phyloP scores from a whole-genome alignment of 2,329 filamentous ascomycete species.

The Fonsecaea erecta region DNA sequence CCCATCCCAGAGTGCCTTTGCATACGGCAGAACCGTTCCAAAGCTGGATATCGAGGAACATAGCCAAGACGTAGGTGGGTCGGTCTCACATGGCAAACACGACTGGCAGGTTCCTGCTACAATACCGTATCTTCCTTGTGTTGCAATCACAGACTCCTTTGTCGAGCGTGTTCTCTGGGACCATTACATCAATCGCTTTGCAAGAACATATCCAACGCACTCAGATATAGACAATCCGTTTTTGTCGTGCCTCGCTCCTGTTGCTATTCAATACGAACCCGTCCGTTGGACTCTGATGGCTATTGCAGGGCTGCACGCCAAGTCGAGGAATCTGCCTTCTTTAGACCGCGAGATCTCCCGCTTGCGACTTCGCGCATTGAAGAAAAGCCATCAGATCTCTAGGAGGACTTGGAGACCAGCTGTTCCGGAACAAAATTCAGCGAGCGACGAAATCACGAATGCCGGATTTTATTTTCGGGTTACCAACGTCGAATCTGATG shows the following conservation, averaged over 20 bases:
- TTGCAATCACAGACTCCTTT: neutral
- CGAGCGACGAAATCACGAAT: neutral
- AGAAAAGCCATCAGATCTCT: neutral
- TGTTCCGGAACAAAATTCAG: neutral
- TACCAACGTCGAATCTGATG: neutral
- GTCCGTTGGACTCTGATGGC: conserved; percentile 8
- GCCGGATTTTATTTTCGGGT: neutral
- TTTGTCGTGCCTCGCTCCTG: conserved; percentile 10
- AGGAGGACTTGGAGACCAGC: neutral
- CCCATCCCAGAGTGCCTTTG: neutral
- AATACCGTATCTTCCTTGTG: neutral
- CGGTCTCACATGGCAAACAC: neutral
- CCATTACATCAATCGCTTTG: conserved; percentile 15
- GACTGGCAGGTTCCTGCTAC: neutral
- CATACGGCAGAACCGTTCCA: neutral
- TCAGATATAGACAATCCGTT: conserved; percentile 8
- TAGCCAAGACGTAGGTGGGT: neutral
- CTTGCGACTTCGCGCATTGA: conserved; percentile 4
- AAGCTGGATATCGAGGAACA: neutral
- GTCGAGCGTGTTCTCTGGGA: conserved; percentile 8
- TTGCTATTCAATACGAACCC: neutral
- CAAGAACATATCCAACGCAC: conserved; percentile 12
- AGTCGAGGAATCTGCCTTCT: conserved; percentile 1
- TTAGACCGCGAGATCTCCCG: neutral
- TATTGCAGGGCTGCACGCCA: conserved; percentile 7